Evolutionary conservation across 2,329 filamentous ascomycete genomes (phyloP), one percentile per base, ranked within the genome.

Genomic region (Trichoderma polysporum): DNA sequence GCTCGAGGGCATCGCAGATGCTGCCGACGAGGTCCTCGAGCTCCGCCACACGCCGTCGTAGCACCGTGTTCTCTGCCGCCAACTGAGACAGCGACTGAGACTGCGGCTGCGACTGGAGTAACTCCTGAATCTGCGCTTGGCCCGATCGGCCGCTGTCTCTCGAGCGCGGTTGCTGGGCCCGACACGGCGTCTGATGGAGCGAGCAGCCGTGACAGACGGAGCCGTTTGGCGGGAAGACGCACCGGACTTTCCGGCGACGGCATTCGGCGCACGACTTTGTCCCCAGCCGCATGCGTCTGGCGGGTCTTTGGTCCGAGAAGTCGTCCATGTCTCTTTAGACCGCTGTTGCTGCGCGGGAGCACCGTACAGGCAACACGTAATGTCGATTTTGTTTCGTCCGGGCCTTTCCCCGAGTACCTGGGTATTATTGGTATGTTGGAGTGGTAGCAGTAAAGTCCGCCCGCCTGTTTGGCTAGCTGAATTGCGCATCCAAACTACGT

Each of bases 221-320:
- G 58, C 76, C 79, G 41, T 77, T 76, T n/a, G 74, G 68, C 29
- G 75, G 74, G 66, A 77, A 82, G 60, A 81, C 79, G 72, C 83
- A 85, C 61, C 79, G 78, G 31, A 84, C 82, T 73, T 84, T 85
- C 59, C 83, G 80, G 41, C 82, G 79, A 47, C 81, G 79, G 67
- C 83, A 84, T 78, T 78, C 78, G 31, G 71, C 68, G 63, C 78
- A 79, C 66, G 75, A 78, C 68, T 71, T 74, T 3, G 74, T 78
- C 15, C 78, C 76, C 3, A 75, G 67, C 3, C 76, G 73, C 71
- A 75, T 73, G 10, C 72, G 75, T 50, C 75, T 77, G 9, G 69
- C 52, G 22, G 68, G 52, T 25, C 57, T 60, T 39, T 64, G 35
- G 33, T 53, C 58, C 33, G 29, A 33, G 22, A 49, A 37, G 37